Evolutionary conservation across 805 yeast genomes (phyloP), one percentile per base, ranked within the genome.

Genomic region (Candida sakaeoensis): DNA sequence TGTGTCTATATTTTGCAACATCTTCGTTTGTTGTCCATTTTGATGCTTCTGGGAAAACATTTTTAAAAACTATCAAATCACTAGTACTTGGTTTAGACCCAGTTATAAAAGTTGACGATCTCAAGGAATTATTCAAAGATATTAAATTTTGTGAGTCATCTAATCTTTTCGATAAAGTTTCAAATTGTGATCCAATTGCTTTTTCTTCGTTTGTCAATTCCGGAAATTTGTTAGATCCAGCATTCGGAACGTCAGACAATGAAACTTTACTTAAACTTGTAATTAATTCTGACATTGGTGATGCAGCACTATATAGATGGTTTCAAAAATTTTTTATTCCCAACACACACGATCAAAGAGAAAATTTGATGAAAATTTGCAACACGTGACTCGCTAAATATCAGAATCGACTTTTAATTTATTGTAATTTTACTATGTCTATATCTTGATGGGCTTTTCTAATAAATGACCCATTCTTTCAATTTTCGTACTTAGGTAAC

Each of bases 391-490:
- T 28, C 28, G 9, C 24, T 7, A 21, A n/a, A n/a, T n/a, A n/a
- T n/a, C n/a, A n/a, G n/a, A n/a, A n/a, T n/a, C n/a, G n/a, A n/a
- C n/a, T n/a, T n/a, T n/a, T n/a, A n/a, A n/a, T n/a, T n/a, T n/a
- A n/a, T n/a, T n/a, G n/a, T n/a, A n/a, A n/a, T n/a, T n/a, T n/a
- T n/a, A n/a, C n/a, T n/a, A n/a, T n/a, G 12, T 23, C 24, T 29
- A 37, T 23, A 43, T 43, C 25, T 45, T 45, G 5, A 43, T 40
- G 18, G 49, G 47, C 17, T 46, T 46, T 22, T 41, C 47, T 42
- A 93, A 69, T 41, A 93, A 64, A 63, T 93, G 99, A 0, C 99
- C 99, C 99, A 93, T 93, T 53, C 95, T 74, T 61, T 91, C 96
- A 39, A 91, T 85, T 65, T 93, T 93, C 1, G 99, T 93, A 53